A percentile compares a stretch with the other conserved stretches of the same genome.
Conservation (phyloP, 2,329 filamentous ascomycete genomes). For the Neospermospora avenae region DNA sequence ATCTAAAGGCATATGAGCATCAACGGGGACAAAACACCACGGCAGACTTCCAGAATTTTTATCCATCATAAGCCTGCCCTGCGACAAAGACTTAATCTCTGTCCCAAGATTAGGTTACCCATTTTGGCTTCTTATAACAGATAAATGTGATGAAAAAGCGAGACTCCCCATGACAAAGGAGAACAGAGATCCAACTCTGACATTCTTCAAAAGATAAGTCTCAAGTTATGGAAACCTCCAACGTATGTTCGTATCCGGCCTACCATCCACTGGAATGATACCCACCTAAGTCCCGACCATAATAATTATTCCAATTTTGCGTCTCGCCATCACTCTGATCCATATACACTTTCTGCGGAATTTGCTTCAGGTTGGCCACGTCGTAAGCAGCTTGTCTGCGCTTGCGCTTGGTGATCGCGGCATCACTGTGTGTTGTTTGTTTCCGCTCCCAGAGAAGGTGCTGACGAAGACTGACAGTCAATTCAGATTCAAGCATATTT, state of each 20-base stretch:
- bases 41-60: not conserved
- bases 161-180: not conserved
- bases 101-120: not conserved
- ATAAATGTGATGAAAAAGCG: not conserved
- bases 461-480: constrained; percentile 86
- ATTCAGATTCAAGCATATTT: constrained; percentile 92
- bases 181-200: not conserved
- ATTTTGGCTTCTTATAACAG: not conserved
- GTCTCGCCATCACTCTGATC: constrained; percentile 59
- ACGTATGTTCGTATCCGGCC: not conserved
- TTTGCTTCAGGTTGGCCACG: constrained; percentile 81
- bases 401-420: constrained; percentile 84
- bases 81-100: not conserved
- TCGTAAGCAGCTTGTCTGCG: constrained; percentile 87
- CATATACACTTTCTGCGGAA: constrained; percentile 63
- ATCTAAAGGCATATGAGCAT: not conserved
- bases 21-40: not conserved
- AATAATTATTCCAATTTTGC: constrained; percentile 82
- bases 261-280: constrained; percentile 88
- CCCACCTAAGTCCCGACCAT: constrained; percentile 50
- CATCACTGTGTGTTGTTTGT: constrained; percentile 85
- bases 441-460: constrained; percentile 94
- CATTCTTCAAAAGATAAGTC: not conserved
- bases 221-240: not conserved
- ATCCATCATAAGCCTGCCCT: too few relatives aligned